Conservation (phyloP, 768 basidiomycete genomes). For the Clathrus columnatus region DNA sequence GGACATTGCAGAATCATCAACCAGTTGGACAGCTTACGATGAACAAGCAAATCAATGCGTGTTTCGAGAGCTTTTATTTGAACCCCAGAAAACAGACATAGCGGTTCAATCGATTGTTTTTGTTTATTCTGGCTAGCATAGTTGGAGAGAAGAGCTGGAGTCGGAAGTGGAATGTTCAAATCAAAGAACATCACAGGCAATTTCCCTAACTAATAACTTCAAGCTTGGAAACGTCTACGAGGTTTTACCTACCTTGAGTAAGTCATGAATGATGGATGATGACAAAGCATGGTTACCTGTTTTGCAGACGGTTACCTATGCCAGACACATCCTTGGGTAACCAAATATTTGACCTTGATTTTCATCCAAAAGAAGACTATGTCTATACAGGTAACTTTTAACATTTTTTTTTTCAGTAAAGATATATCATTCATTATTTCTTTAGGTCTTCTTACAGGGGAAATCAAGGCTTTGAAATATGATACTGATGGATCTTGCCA, state of each 20-base stretch:
- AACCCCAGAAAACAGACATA: conserved; percentile 37
- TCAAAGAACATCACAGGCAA: not conserved
- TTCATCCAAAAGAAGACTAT: conserved; percentile 66
- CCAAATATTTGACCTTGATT: conserved; percentile 84
- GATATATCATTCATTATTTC: not conserved
- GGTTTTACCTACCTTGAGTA: too few species aligned
- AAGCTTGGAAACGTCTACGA: too few species aligned
- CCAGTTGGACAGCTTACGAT: conserved; percentile 41
- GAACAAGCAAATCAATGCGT: conserved; percentile 60
- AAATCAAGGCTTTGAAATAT: conserved; percentile 75
- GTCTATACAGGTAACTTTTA: conserved; percentile 40
- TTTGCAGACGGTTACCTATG: conserved; percentile 29
- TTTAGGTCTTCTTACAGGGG: conserved; percentile 64
- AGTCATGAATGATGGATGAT: not conserved
- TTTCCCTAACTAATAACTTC: not conserved
- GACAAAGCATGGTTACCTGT: not conserved
- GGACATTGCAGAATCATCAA: not conserved
- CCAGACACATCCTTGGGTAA: conserved; percentile 61
- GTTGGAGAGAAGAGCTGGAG: not conserved
- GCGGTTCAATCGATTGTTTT: not conserved
- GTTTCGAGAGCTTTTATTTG: conserved; percentile 53
- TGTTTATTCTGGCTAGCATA: not conserved
- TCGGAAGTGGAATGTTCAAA: not conserved
- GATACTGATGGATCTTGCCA: conserved; percentile 57
- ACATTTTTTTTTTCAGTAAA: not conserved